Conservation (phyloP, 73 alveolate species). For the Urostyla sp. region DNA sequence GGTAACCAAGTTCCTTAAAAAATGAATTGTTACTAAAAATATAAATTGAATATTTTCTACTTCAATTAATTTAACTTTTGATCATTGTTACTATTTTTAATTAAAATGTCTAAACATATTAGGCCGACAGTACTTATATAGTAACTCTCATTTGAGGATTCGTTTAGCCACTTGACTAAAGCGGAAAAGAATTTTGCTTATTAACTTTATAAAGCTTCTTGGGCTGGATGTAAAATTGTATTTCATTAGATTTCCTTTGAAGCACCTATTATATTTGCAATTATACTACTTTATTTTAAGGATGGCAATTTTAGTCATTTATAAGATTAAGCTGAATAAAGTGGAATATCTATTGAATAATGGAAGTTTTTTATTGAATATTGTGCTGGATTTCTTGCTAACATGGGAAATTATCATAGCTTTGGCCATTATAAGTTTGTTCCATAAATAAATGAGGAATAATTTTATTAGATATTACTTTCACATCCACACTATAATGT, state of each 20-base stretch:
- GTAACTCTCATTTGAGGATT: constrained; percentile 41
- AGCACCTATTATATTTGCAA: constrained; percentile 92
- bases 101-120: constrained; percentile 6
- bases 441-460: constrained; percentile 75
- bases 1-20: constrained; percentile 15
- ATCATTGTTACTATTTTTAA: no score
- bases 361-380: constrained; percentile 69
- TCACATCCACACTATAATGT: constrained; percentile 40
- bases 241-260: constrained; percentile 88
- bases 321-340: constrained; percentile 52
- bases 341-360: constrained; percentile 62
- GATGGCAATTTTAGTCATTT: constrained; percentile 56
- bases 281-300: constrained; percentile 77
- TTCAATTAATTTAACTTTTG: no score
- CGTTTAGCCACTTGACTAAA: constrained; percentile 76
- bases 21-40: not conserved
- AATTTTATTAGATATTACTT: constrained; percentile 71
- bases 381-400: constrained; percentile 81
- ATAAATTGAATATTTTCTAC: no score
- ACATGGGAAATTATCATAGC: constrained; percentile 80
- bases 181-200: constrained; percentile 90
- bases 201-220: constrained; percentile 86
- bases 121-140: constrained; percentile 40
- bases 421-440: constrained; percentile 82
- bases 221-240: constrained; percentile 92